phyloP scores from a whole-genome alignment of 1,139 yeast genomes.

The Pichia norvegensis region DNA sequence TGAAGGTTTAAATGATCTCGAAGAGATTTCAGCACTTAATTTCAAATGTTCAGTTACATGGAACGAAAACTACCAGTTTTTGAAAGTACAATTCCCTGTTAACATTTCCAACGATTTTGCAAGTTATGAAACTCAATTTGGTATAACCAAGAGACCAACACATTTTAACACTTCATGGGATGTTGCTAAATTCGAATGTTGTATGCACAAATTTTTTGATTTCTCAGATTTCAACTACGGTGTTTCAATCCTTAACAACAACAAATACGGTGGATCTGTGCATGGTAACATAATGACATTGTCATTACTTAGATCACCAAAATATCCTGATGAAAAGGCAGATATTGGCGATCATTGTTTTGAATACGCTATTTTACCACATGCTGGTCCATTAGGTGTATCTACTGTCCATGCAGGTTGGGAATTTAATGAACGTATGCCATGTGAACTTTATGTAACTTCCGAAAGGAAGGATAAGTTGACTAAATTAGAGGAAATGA shows the following conservation, averaged over 20 bases:
- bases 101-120: conserved; percentile 70
- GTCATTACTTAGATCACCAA: conserved; percentile 75
- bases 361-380: conserved; percentile 81
- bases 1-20: conserved; percentile 41
- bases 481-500: conserved; percentile 18
- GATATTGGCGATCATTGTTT: conserved; percentile 87
- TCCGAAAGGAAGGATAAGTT: conserved; percentile 10
- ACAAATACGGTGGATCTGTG: conserved; percentile 85
- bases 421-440: conserved; percentile 58
- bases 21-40: conserved; percentile 30
- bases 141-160: conserved; percentile 83
- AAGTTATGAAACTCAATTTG: conserved; percentile 88
- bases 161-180: conserved; percentile 96
- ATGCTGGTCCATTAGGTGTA: conserved; percentile 53
- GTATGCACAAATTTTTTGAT: conserved; percentile 91
- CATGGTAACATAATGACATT: conserved; percentile 86
- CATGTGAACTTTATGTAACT: conserved; percentile 16
- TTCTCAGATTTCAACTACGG: conserved; percentile 82
- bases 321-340: conserved; percentile 86
- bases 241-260: conserved; percentile 75
- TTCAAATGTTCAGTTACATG: conserved; percentile 71
- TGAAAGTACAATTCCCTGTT: conserved; percentile 93
- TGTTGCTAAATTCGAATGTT: conserved; percentile 90
- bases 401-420: conserved; percentile 69
- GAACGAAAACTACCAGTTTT: conserved; percentile 81